Evolutionary conservation across 768 basidiomycete species (phyloP).

Genomic region (Lactarius sp.): DNA sequence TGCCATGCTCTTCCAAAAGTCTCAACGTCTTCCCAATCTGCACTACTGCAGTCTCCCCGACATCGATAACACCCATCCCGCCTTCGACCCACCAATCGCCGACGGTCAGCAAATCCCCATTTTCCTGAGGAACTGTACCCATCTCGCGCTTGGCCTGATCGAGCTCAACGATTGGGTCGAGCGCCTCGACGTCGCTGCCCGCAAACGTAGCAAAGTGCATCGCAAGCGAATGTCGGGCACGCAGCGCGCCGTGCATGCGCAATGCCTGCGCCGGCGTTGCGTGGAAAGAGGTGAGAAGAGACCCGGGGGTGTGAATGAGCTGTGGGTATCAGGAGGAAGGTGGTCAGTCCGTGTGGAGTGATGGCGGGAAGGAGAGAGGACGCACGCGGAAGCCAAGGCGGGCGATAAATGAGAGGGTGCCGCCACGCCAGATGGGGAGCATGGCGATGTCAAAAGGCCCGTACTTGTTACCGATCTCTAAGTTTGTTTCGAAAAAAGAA

Average conservation of each 20-base stretch:
- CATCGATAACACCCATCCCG: constrained; percentile 36
- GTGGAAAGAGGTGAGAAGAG: constrained; percentile 34
- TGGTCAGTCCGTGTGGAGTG: not conserved
- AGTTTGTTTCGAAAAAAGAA: not conserved
- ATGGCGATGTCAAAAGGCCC: constrained; percentile 41
- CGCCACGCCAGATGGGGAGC: constrained; percentile 44
- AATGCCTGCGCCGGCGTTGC: constrained; percentile 41
- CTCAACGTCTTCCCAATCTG: constrained; percentile 30
- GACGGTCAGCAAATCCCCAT: constrained; percentile 1
- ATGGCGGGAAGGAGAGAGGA: not conserved
- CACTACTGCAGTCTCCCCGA: constrained; percentile 31
- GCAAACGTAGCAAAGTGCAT: constrained; percentile 46
- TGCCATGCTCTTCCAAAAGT: not conserved
- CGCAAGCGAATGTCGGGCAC: constrained; percentile 35
- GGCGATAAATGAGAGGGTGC: constrained; percentile 37
- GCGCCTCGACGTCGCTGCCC: constrained; percentile 38
- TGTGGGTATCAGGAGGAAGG: constrained; percentile 24
- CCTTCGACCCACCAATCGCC: constrained; percentile 32
- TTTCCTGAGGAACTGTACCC: not conserved
- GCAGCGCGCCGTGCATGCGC: constrained; percentile 36
- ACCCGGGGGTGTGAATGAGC: constrained; percentile 25
- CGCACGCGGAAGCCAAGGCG: constrained; percentile 38
- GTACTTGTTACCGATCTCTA: constrained; percentile 38
- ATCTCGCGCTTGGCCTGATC: constrained; percentile 36
- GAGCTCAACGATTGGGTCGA: constrained; percentile 37